A percentile compares a stretch with the other conserved stretches of the same genome.
These are phyloP conservation scores for Penicillium crustosum DNA, from an alignment of 2,329 filamentous ascomycete genomes.

Conservation along the genomic window DNA sequence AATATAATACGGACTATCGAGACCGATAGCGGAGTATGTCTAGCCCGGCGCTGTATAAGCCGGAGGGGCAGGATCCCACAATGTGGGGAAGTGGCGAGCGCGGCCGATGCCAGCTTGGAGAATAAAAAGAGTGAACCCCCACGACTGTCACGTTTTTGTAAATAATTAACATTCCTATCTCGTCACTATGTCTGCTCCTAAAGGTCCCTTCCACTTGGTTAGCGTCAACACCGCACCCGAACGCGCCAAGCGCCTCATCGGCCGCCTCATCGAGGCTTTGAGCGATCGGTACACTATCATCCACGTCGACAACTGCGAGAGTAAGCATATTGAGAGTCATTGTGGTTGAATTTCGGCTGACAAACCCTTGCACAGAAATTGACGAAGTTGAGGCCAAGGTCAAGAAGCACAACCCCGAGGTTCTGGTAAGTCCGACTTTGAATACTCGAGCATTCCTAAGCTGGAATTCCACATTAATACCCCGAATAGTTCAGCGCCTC, in stretches of 20 bases:
- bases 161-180: background rate
- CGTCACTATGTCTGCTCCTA: slow-evolving; percentile 38
- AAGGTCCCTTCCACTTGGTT: slow-evolving; percentile 62
- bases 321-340: slow-evolving; percentile 41
- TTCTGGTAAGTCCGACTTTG: slow-evolving; percentile 48
- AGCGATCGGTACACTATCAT: slow-evolving; percentile 64
- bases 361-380: slow-evolving; percentile 37
- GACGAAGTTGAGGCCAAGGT: slow-evolving; percentile 58
- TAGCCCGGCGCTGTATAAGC: slow-evolving; percentile 24
- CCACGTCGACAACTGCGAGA: slow-evolving; percentile 62
- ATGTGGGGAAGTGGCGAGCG: slow-evolving; percentile 21
- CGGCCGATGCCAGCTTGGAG: slow-evolving; percentile 7
- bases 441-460: slow-evolving; percentile 10
- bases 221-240: slow-evolving; percentile 69
- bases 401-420: slow-evolving; percentile 52
- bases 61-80: slow-evolving; percentile 20
- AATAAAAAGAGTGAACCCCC: slow-evolving; percentile 21
- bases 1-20: background rate
- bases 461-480: slow-evolving; percentile 6
- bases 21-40: slow-evolving; percentile 26
- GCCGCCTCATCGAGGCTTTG: slow-evolving; percentile 59
- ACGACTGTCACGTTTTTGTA: slow-evolving; percentile 16
- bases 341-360: background rate
- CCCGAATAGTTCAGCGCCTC: slow-evolving; percentile 59
- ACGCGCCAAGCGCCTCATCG: slow-evolving; percentile 62